A percentile compares a stretch with the other conserved stretches of the same genome.
These are phyloP conservation scores for Schizosaccharomyces octosporus DNA, from an alignment of 805 yeast genomes.

Conservation along the genomic window DNA sequence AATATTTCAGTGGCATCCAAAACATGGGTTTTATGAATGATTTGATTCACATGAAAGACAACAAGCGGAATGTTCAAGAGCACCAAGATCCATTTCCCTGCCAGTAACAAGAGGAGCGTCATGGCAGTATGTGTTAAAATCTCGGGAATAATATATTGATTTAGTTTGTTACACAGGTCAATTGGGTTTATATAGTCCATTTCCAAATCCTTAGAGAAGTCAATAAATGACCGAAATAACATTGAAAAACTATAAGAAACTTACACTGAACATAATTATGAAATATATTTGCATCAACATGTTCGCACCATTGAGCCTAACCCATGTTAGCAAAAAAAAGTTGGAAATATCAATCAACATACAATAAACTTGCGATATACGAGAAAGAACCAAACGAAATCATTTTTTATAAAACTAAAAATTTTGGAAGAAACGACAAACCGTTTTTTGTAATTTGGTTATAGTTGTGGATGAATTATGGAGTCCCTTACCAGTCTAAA, in stretches of 20 bases:
- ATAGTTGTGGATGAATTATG: no score
- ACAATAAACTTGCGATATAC: background rate
- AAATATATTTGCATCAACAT: conserved; percentile 81
- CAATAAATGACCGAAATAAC: background rate
- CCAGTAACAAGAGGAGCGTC: conserved; percentile 36
- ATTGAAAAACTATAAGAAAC: conserved; percentile 2
- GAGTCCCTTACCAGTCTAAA: no score
- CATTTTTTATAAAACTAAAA: background rate
- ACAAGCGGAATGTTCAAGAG: conserved; percentile 60
- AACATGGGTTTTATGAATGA: conserved; percentile 53
- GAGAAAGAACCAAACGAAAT: background rate
- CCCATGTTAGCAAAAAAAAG: background rate
- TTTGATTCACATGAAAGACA: conserved; percentile 58
- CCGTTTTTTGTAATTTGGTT: no score
- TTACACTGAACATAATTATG: conserved; percentile 74
- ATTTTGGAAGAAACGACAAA: no score
- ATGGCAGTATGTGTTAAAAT: conserved; percentile 38
- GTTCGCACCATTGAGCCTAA: conserved; percentile 48
- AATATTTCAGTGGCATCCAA: conserved; percentile 95
- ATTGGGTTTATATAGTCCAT: conserved; percentile 93
- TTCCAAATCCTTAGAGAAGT: conserved; percentile 4
- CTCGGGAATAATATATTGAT: conserved; percentile 69
- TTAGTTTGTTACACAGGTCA: conserved; percentile 79
- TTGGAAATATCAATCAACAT: background rate
- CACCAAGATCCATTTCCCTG: conserved; percentile 83